Evolutionary conservation across 106 monocot species (phyloP), one percentile per base, ranked within the genome.

Genomic region (Phalaenopsis aphrodite): DNA sequence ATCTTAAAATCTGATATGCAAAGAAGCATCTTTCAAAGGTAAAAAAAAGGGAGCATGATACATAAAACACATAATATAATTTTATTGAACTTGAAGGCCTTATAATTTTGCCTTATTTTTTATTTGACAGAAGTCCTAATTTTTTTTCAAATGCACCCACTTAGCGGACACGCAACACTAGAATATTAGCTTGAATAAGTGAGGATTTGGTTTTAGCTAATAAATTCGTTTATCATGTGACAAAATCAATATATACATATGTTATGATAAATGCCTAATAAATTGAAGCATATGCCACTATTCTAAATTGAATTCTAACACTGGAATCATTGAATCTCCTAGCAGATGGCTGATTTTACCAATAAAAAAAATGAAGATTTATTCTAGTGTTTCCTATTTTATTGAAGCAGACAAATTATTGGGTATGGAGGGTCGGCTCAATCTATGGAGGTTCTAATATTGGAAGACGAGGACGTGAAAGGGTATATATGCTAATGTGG

Each of bases 401-500:
- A 75, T 71, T 86, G 72, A n/a, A 85, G 77, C 90, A 97, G 96
- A 89, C 84, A 65, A 94, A 88, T 88, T 90, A 97, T 84, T 94
- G 92, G 89, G 82, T 99, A 55, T 94, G 94, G 98, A 94, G 98
- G 83, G 85, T 94, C n/a, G 84, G 91, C 78, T 82, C 88, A 84
- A 69, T 87, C 36, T 83, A 84, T 81, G 83, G 91, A 79, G 80
- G 82, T 46, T 78, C 86, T 55, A 77, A 77, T 78, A 23, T 77
- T 82, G 77, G 87, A 73, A 87, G 75, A 75, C 79, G 84, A 85
- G 85, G 75, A 82, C 84, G 72, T 75, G 87, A 82, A 92, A 95
- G 94, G 90, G 92, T 92, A 93, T 85, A 82, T 57, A 78, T 87
- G n/a, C 67, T 87, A 56, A 38, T 66, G 72, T 83, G 73, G 38